Percentiles rank a stretch among this genome's conserved stretches.
phyloP scores from a whole-genome alignment of 306 rosid species.

The Dryas alaskensis region DNA sequence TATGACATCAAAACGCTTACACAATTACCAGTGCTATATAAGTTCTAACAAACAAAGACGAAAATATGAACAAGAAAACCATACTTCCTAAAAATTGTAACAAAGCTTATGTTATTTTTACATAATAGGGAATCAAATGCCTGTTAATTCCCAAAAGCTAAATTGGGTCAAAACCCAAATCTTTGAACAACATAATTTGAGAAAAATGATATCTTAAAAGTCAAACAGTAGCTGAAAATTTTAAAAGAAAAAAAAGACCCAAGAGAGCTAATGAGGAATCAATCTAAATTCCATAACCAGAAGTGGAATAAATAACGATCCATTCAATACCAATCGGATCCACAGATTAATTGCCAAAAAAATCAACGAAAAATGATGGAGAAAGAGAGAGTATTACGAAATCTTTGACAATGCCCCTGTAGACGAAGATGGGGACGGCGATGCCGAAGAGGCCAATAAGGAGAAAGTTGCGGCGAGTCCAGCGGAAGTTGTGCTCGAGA shows the following conservation, averaged over 20 bases:
- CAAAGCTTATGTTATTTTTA: too few relatives aligned
- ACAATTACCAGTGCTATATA: too few relatives aligned
- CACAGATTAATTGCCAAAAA: background rate
- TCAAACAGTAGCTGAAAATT: background rate
- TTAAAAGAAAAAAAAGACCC: background rate
- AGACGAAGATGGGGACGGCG: slow-evolving; percentile 75
- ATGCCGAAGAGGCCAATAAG: slow-evolving; percentile 82
- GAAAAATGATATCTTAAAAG: background rate
- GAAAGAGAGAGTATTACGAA: slow-evolving; percentile 41
- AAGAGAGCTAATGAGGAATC: background rate
- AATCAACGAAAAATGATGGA: background rate
- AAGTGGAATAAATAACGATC: background rate
- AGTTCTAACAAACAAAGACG: background rate
- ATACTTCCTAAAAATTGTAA: too few relatives aligned
- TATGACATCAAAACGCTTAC: too few relatives aligned
- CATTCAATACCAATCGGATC: background rate
- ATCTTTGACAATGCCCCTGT: slow-evolving; percentile 89
- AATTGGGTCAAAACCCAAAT: slow-evolving; percentile 1
- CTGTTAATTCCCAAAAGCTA: background rate
- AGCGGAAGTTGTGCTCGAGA: slow-evolving; percentile 84
- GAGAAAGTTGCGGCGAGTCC: slow-evolving; percentile 92
- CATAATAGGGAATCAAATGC: background rate
- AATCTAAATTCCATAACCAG: background rate
- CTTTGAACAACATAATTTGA: background rate
- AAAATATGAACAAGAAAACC: background rate